Evolutionary conservation across 805 yeast species (phyloP), one percentile per base, ranked within the genome.

Genomic region (Kuraishia piskuri): DNA sequence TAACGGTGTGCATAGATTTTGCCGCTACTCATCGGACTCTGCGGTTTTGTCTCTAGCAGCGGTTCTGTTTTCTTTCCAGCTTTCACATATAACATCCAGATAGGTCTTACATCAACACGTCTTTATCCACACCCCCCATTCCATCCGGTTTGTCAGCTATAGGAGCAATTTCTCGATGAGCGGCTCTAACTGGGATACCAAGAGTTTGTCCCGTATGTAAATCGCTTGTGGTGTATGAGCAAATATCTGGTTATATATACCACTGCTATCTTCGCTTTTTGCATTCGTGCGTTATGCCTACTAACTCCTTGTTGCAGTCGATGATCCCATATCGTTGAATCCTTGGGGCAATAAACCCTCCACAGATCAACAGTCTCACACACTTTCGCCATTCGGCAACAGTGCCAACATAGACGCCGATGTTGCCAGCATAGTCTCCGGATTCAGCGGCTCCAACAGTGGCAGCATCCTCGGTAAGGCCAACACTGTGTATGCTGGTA

Each of bases 381-480:
- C 54, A 37, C 52, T 50, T 22, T 50, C 56, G 9, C 54, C 53
- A 8, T 51, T 51, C 25, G 52, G 46, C 22, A 20, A n/a, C 40
- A 22, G 22, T 14, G 37, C 26, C n/a, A 49, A 14, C 49, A 46
- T 21, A 40, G 53, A 51, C 50, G 46, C 65, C 23, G 70, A 68
- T 31, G 69, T 67, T 48, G 67, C 65, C 37, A 64, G 68, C 50
- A 63, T 68, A 45, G 67, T 68, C 49, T 67, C 72, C 1, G 59
- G 68, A 22, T 54, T 68, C 50, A 60, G 62, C 52, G 64, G 62
- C 12, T 36, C 53, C 19, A 59, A 62, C 25, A 62, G 57, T 46
- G 52, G 61, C 7, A 58, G 54, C 49, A 44, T 59, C 46, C 59
- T 63, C 53, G 60, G 61, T 2, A 63, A 61, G 51, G 59, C 63